These are phyloP conservation scores for Eucalyptus curtisii DNA, from an alignment of 345 rosid genomes.

Conservation along the genomic window DNA sequence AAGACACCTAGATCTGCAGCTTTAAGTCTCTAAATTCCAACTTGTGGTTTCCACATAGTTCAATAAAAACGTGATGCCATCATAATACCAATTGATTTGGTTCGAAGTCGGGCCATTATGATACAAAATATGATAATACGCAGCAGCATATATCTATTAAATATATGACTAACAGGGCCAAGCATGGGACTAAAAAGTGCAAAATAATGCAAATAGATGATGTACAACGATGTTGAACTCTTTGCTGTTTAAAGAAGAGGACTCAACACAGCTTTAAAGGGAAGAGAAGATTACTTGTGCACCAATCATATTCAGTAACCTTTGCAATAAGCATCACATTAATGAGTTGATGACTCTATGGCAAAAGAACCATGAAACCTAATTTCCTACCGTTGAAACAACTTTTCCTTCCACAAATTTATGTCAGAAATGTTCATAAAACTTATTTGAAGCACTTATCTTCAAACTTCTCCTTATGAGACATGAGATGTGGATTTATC, in stretches of 20 bases:
- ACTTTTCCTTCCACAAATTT: not conserved
- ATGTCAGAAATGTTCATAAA: not conserved
- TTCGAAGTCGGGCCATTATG: not conserved
- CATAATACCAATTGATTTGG: not conserved
- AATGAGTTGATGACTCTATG: not conserved
- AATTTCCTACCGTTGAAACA: not conserved
- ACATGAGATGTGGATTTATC: not conserved
- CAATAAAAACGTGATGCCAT: not conserved
- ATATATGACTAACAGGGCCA: not conserved
- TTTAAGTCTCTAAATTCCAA: not conserved
- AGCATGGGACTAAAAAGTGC: not conserved
- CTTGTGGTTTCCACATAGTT: not conserved
- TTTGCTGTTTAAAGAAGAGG: not conserved
- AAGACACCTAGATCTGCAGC: not conserved
- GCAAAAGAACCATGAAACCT: not conserved
- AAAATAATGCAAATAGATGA: not conserved
- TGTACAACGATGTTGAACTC: not conserved
- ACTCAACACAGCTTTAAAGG: not conserved
- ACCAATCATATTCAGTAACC: not conserved
- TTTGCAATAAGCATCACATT: not conserved
- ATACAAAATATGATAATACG: not conserved
- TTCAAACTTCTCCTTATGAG: not conserved
- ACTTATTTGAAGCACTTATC: not conserved
- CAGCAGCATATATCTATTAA: not conserved
- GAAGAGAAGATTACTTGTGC: not conserved